Conservation (phyloP, 371 early-diverging fungal genomes). For the Mycotypha africana region DNA sequence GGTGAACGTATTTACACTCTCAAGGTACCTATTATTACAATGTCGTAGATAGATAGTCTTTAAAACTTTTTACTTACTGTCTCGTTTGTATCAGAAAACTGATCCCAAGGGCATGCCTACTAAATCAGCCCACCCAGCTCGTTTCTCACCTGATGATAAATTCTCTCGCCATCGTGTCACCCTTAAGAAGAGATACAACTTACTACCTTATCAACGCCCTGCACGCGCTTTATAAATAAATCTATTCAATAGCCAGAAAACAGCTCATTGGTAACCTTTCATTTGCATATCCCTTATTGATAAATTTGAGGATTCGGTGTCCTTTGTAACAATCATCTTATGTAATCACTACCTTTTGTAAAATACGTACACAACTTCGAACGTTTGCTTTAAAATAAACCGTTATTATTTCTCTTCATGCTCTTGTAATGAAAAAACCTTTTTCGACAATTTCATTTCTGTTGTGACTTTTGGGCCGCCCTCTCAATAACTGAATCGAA, state of each 20-base stretch:
- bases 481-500: too few relatives aligned
- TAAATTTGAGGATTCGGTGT: neutral
- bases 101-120: conserved; percentile 77
- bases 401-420: neutral
- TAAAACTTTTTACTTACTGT: neutral
- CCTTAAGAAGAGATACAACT: conserved; percentile 92
- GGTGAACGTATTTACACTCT: conserved; percentile 97
- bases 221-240: conserved; percentile 31
- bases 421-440: neutral
- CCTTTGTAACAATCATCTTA: too few relatives aligned
- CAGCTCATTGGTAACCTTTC: too few relatives aligned
- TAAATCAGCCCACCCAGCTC: conserved; percentile 95
- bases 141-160: conserved; percentile 98
- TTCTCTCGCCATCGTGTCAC: conserved; percentile 96
- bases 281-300: neutral
- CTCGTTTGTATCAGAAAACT: conserved; percentile 61
- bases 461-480: neutral
- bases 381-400: neutral
- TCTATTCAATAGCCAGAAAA: neutral
- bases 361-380: neutral
- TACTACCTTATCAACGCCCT: conserved; percentile 77
- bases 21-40: conserved; percentile 57
- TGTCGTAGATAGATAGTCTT: neutral
- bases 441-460: neutral
- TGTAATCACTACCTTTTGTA: neutral